These are phyloP conservation scores for Ustilago nuda DNA, from an alignment of 1,284 basidiomycete species.

Conservation along the genomic window DNA sequence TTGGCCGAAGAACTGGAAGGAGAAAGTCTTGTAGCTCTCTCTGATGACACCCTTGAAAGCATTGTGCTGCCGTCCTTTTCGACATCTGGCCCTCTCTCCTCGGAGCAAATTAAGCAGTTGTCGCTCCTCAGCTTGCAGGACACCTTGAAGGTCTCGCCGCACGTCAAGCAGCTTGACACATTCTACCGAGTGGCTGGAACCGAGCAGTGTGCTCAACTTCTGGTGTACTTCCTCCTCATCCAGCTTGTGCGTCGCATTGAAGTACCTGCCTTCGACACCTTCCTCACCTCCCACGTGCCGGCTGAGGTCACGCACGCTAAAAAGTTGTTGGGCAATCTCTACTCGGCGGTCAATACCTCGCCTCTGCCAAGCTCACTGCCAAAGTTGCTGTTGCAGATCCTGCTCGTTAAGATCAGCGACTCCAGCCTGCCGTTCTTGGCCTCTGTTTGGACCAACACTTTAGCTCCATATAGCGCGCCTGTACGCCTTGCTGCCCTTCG, in stretches of 20 bases:
- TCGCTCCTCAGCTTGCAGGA: conserved; percentile 15
- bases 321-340: conserved; percentile 30
- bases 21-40: conserved; percentile 22
- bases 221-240: conserved; percentile 30
- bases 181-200: conserved; percentile 27
- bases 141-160: conserved; percentile 25
- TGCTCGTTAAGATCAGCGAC: conserved; percentile 79
- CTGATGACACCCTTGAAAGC: conserved; percentile 11
- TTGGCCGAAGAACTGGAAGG: conserved; percentile 18
- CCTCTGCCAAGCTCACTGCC: conserved; percentile 22
- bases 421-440: conserved; percentile 84
- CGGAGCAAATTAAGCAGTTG: conserved; percentile 22
- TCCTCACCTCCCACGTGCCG: conserved; percentile 35
- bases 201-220: conserved; percentile 24
- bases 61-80: conserved; percentile 27
- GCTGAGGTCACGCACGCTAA: conserved; percentile 21
- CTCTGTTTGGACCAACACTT: conserved; percentile 74
- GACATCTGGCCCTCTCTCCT: conserved; percentile 11
- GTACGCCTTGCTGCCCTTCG: conserved; percentile 81
- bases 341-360: conserved; percentile 42
- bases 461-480: conserved; percentile 61
- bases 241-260: conserved; percentile 34
- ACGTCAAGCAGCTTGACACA: conserved; percentile 21
- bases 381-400: conserved; percentile 43
- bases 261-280: conserved; percentile 31